phyloP scores from a whole-genome alignment of 1,284 basidiomycete genomes.

The Ceratobasidium papillatum region DNA sequence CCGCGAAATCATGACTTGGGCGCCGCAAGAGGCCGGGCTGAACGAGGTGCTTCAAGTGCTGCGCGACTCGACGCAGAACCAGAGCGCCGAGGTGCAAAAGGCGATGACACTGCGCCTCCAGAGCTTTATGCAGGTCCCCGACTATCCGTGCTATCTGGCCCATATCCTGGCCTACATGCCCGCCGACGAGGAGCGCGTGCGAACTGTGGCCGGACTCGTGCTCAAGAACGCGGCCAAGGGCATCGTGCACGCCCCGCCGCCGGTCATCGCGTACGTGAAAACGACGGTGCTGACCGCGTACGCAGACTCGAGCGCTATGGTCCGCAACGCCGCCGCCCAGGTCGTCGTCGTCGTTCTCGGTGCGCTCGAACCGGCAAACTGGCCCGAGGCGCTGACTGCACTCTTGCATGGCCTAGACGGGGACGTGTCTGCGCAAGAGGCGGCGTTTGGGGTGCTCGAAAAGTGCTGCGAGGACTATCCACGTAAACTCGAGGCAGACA shows the following conservation, averaged over 20 bases:
- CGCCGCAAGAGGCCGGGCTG: constrained; percentile 77
- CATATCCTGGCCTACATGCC: constrained; percentile 87
- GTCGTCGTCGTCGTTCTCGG: constrained; percentile 89
- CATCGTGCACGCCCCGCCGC: constrained; percentile 70
- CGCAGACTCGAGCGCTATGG: constrained; percentile 79
- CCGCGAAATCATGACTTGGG: constrained; percentile 66
- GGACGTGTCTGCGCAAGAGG: constrained; percentile 59
- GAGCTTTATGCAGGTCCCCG: constrained; percentile 85
- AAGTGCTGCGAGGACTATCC: constrained; percentile 98
- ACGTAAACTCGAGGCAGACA: constrained; percentile 91
- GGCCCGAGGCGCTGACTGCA: constrained; percentile 90
- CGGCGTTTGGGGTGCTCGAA: constrained; percentile 92
- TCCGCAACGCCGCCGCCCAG: constrained; percentile 90
- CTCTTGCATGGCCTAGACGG: constrained; percentile 78
- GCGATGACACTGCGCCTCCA: constrained; percentile 87
- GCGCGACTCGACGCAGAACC: constrained; percentile 80
- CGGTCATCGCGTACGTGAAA: constrained; percentile 84
- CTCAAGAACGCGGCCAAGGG: constrained; percentile 93
- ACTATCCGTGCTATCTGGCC: constrained; percentile 96
- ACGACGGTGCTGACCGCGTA: constrained; percentile 82
- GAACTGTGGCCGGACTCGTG: constrained; percentile 94
- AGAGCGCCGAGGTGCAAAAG: constrained; percentile 70
- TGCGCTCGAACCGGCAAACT: constrained; percentile 85
- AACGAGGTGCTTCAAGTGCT: constrained; percentile 87
- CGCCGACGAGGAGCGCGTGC: constrained; percentile 87